Evolutionary conservation across 805 yeast genomes (phyloP).

Genomic region (Metschnikowia santaceciliae): DNA sequence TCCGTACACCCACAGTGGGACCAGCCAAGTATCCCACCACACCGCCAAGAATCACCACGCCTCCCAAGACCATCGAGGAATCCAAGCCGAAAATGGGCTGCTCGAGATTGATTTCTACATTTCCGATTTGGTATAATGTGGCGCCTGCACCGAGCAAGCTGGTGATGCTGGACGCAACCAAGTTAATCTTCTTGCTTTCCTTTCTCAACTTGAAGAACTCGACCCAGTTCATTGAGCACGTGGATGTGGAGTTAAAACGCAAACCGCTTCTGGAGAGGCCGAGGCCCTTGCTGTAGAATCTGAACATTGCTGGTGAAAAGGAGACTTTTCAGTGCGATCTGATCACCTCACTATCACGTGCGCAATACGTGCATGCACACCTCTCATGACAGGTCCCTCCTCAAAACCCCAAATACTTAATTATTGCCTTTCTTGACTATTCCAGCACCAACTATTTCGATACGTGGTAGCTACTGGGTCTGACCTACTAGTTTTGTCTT

Average conservation of each 20-base stretch:
- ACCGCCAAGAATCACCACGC: slow-evolving; percentile 68
- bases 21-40: slow-evolving; percentile 78
- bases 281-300: not conserved
- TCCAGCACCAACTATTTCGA: too few relatives aligned
- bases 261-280: slow-evolving; percentile 4
- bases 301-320: slow-evolving; percentile 4
- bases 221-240: slow-evolving; percentile 58
- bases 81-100: slow-evolving; percentile 84
- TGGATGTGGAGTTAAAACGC: slow-evolving; percentile 23
- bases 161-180: slow-evolving; percentile 63
- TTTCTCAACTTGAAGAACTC: slow-evolving; percentile 75
- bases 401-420: too few relatives aligned
- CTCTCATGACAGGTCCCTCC: too few relatives aligned
- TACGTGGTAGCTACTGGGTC: too few relatives aligned
- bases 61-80: slow-evolving; percentile 76
- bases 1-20: slow-evolving; percentile 69
- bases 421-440: too few relatives aligned
- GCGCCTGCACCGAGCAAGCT: slow-evolving; percentile 60
- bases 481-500: not conserved
- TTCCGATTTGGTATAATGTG: slow-evolving; percentile 75
- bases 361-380: not conserved
- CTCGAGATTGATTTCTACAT: slow-evolving; percentile 82
- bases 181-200: slow-evolving; percentile 66
- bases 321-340: not conserved
- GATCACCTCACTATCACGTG: slow-evolving; percentile 2